Base-by-base conservation (phyloP, 2,329 filamentous ascomycete species). In the Colletotrichum spaethianum region DNA sequence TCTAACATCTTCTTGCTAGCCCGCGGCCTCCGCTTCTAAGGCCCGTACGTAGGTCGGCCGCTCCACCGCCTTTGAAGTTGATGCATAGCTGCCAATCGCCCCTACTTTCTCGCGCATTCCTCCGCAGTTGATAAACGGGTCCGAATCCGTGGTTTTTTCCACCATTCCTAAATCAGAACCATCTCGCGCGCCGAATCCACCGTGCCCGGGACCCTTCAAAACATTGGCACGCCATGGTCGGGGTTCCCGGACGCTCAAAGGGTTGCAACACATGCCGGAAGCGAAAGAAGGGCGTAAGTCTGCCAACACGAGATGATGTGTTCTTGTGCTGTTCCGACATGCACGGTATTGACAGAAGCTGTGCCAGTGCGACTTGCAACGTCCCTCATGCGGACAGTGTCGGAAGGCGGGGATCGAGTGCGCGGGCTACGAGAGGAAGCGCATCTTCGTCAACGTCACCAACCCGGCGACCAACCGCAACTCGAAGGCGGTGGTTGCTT, bases 281-380 rank as follows among this genome's bases (percentile, higher is more conserved):
- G 28, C 72, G 74, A 18, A 75, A 75, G 64, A 76, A 76, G 52
- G 75, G 74, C 50, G 75, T 76, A 56, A 63, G 75, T 70, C 18
- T 36, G 12, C 11, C n/a, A 12, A 38, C 9, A n/a, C 12, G 36
- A n/a, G 23, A 18, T 42, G 3, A 23, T 48, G 11, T 12, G 16
- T 50, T 50, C 12, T 55, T 63, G 2, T 23, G 2, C 12, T 4
- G 9, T n/a, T 8, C 20, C 42, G 26, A 26, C 40, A 46, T 31
- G 26, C 26, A 5, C 23, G 28, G 23, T 23, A 50, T 56, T 66
- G 18, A 71, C 50, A 18, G 18, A 6, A 14, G 33, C n/a, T 16
- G n/a, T 31, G 12, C 14, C 52, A 76, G 75, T 76, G 75, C 38
- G 75, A 75, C 53, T 55, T 74, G 20, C 63, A 70, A 60, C 72